phyloP scores from a whole-genome alignment of 2,329 filamentous ascomycete species.

The Fusarium sp. region DNA sequence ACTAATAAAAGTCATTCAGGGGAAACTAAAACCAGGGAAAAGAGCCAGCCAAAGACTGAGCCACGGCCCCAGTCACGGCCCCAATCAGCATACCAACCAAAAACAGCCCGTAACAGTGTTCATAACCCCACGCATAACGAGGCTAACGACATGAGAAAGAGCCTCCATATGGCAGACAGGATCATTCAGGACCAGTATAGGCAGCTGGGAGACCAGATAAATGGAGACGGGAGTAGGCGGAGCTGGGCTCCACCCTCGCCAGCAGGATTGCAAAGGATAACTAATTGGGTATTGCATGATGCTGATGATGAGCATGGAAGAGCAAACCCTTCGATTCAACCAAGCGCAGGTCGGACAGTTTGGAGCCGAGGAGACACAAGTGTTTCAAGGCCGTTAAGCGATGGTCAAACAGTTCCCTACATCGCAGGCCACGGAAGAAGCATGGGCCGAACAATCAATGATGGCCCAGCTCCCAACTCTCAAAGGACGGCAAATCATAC shows the following conservation, averaged over 20 bases:
- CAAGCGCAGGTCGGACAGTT: not conserved
- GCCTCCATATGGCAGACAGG: no score
- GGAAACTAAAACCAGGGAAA: slow-evolving; percentile 3
- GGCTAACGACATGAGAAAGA: not conserved
- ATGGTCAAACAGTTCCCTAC: no score
- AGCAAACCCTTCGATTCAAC: not conserved
- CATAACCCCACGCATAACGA: no score
- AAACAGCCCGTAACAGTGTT: not conserved
- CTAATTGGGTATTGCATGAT: not conserved
- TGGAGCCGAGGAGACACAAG: not conserved
- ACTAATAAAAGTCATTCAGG: not conserved
- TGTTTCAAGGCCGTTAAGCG: no score
- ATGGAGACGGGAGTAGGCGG: not conserved
- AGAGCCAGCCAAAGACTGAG: slow-evolving; percentile 4
- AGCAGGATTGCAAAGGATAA: not conserved
- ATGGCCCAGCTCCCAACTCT: no score
- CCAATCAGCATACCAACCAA: not conserved
- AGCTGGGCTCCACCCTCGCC: not conserved
- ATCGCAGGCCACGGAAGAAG: no score
- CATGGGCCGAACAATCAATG: no score
- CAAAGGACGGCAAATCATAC: no score
- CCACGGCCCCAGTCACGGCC: not conserved
- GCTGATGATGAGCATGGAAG: not conserved
- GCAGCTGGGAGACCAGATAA: not conserved
- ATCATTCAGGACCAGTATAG: not conserved